These are phyloP conservation scores for Pseudocercospora musae DNA, from an alignment of 2,329 filamentous ascomycete species.

Conservation along the genomic window DNA sequence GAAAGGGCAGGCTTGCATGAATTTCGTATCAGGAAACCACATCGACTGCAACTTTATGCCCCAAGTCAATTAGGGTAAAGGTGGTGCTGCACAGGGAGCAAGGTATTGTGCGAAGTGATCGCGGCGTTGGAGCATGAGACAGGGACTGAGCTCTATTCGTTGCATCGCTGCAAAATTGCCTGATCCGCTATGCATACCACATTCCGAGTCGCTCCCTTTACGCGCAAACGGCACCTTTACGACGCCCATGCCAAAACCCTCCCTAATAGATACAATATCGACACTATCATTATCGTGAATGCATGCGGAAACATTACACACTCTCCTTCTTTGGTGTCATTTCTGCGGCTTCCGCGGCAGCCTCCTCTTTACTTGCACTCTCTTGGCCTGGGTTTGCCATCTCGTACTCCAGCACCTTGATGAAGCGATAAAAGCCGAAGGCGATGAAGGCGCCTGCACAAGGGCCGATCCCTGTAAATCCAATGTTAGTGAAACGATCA, in stretches of 20 bases:
- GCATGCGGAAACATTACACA: background rate
- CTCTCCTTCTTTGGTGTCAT: constrained; percentile 23
- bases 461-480: constrained; percentile 30
- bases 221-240: background rate
- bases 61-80: background rate
- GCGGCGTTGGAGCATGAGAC: background rate
- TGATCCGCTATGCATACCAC: too few species aligned
- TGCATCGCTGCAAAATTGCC: too few species aligned
- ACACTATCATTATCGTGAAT: background rate
- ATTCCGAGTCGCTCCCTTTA: too few species aligned
- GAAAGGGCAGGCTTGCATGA: background rate
- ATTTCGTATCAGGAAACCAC: background rate
- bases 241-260: background rate
- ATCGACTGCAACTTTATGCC: background rate
- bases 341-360: constrained; percentile 19
- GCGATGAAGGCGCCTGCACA: constrained; percentile 31
- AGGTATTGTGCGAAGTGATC: background rate
- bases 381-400: constrained; percentile 33
- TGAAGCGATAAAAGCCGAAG: constrained; percentile 35
- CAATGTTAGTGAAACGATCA: constrained; percentile 1
- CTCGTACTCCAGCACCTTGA: constrained; percentile 36
- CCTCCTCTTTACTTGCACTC: constrained; percentile 22
- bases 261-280: background rate
- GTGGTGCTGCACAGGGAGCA: background rate
- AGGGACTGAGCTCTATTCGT: too few species aligned